A percentile compares a stretch with the other conserved stretches of the same genome.
Evolutionary conservation across 2,329 filamentous ascomycete genomes (phyloP).

Genomic region (Lachnellula arida): DNA sequence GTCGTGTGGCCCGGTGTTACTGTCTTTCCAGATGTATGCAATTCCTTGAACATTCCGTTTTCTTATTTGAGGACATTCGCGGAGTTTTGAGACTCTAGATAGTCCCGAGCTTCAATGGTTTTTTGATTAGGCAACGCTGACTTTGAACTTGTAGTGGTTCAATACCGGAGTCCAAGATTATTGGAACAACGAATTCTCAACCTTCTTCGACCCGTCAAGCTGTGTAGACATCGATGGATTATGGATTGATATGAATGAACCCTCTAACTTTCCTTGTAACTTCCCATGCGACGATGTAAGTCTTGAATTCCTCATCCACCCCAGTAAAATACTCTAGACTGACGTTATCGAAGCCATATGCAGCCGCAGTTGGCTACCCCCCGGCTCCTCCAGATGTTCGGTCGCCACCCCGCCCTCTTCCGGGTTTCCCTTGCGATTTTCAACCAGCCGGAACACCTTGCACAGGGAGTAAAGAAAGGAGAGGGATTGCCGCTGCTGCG

Average conservation of each 20-base stretch:
- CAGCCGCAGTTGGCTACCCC: conserved; percentile 45
- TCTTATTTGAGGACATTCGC: too few species aligned
- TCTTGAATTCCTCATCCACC: background rate
- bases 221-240: conserved; percentile 74
- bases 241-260: conserved; percentile 65
- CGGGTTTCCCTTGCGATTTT: conserved; percentile 64
- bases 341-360: conserved; percentile 17
- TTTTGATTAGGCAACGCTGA: too few species aligned
- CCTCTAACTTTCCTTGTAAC: conserved; percentile 45
- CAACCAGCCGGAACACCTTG: conserved; percentile 50
- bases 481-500: conserved; percentile 9
- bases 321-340: background rate
- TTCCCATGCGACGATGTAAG: conserved; percentile 47
- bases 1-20: conserved; percentile 74
- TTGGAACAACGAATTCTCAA: conserved; percentile 64
- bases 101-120: too few species aligned
- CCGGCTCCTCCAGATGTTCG: conserved; percentile 60
- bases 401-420: conserved; percentile 57
- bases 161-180: conserved; percentile 56
- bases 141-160: conserved; percentile 51
- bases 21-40: conserved; percentile 56
- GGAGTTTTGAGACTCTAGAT: too few species aligned
- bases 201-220: conserved; percentile 57
- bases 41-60: too few species aligned
- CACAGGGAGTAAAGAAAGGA: conserved; percentile 24